Evolutionary conservation across 192 early-diverging fungal species (phyloP), one percentile per base, ranked within the genome.

Genomic region (Chytriomyces hyalinus): DNA sequence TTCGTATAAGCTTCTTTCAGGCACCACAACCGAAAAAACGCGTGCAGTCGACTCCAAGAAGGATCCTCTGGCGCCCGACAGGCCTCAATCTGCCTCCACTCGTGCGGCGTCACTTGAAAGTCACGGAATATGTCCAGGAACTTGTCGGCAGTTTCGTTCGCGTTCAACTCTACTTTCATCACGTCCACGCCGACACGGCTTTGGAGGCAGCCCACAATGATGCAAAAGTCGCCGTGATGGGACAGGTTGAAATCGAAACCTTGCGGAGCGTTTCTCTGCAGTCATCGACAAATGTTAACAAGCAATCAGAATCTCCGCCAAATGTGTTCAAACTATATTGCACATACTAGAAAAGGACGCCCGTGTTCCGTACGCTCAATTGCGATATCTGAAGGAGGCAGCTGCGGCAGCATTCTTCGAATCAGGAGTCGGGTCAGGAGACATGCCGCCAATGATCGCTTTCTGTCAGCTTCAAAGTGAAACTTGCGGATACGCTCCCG

Each of bases 1-100:
- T 76, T 76, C 9, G 64, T 67, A 49, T 76, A 76, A 28, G 43
- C 36, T 46, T 76, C 74, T 62, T 76, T 76, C 65, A 76, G 10
- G n/a, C 63, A 65, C 74, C 74, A 76, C 22, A 76, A 46, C 4
- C 74, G 45, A 10, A 53, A 76, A 49, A 76, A 76, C 8, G 74
- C 22, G 57, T 76, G 74, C 26, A 67, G 22, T 49, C 61, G 15
- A 20, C 53, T 57, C 53, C 53, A 57, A 13, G 53, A 13, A 4
- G 13, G 13, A 13, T 20, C 13, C 15, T 57, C 53, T 15, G 36
- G 36, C 36, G 36, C 4, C 36, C 36, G 36, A 20, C 53, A 57
- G 8, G 74, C 36, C 15, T 50, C 15, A 17, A 74, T 62, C 13
- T 44, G 26, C 10, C 17, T 47, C 72, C 72, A 74, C 64, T 74